phyloP scores from a whole-genome alignment of 176 grass and related monocot genomes.

The Puccinellia tenuiflora region DNA sequence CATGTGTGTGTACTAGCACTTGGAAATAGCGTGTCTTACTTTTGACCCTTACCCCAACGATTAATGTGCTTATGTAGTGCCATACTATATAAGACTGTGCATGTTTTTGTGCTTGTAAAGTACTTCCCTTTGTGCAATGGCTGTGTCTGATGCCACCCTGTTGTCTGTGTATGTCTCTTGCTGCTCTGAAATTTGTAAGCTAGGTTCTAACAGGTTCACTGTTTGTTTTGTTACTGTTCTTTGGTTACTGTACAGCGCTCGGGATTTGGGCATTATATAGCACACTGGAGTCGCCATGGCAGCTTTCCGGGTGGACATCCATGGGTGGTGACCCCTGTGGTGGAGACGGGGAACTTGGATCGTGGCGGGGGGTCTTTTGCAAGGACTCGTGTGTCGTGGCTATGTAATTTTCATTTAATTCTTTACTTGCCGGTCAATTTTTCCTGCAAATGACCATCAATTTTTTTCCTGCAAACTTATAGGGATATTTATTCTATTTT shows the following conservation, averaged over 20 bases:
- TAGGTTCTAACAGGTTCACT: not conserved
- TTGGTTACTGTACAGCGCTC: constrained; percentile 15
- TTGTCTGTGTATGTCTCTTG: constrained; percentile 23
- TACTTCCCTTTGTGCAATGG: not conserved
- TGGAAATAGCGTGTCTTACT: not conserved
- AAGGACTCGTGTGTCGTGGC: constrained; percentile 45
- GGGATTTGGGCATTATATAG: constrained; percentile 44
- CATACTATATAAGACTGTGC: not conserved
- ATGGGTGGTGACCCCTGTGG: constrained; percentile 48
- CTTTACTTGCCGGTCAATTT: not conserved
- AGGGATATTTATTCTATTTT: not conserved
- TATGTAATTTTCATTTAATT: constrained; percentile 49
- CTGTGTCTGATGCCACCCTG: not conserved
- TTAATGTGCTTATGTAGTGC: not conserved
- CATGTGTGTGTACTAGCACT: not conserved
- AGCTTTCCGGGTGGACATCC: constrained; percentile 50
- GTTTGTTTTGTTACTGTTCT: not conserved
- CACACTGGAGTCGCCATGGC: constrained; percentile 31
- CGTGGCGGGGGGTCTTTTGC: constrained; percentile 56
- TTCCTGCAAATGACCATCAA: constrained; percentile 17
- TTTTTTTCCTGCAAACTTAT: constrained; percentile 23
- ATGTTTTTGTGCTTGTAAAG: not conserved
- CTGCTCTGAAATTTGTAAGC: not conserved
- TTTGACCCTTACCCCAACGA: not conserved
- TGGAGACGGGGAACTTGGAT: not conserved